Evolutionary conservation across 164 flowering plant species (phyloP).

Genomic region (Magnolia kwangsiensis): DNA sequence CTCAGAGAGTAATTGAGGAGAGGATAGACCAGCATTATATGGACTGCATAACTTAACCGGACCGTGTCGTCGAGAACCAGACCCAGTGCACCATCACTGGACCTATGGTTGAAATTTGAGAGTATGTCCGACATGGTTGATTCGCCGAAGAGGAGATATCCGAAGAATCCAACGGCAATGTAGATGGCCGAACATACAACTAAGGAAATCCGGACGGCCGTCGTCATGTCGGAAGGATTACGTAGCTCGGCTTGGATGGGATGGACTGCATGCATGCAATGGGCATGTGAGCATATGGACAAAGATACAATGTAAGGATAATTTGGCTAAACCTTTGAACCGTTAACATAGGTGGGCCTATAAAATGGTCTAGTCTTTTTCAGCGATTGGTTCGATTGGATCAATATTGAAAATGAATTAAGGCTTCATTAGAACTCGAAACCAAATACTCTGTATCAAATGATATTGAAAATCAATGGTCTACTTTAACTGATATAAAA

Average conservation of each 20-base stretch:
- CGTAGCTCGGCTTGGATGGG: conserved; percentile 68
- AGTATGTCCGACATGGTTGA: conserved; percentile 66
- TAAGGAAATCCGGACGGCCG: conserved; percentile 60
- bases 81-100: conserved; percentile 37
- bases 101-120: conserved; percentile 57
- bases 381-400: no score
- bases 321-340: no score
- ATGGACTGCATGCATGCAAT: conserved; percentile 58
- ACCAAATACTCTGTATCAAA: no score
- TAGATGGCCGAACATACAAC: conserved; percentile 63
- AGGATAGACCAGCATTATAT: conserved; percentile 84
- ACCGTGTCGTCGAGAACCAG: conserved; percentile 55
- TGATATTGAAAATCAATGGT: no score
- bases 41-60: conserved; percentile 79
- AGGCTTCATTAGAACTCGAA: no score
- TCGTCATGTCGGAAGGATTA: conserved; percentile 50
- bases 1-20: conserved; percentile 74
- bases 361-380: no score
- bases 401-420: no score
- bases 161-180: conserved; percentile 64
- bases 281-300: no score
- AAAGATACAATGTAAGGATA: no score
- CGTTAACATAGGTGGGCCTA: no score
- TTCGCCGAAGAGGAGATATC: conserved; percentile 86
- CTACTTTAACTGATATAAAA: no score